These are phyloP conservation scores for Phytopythium sindhum DNA, from an alignment of 352 stramenopile species.

Conservation along the genomic window DNA sequence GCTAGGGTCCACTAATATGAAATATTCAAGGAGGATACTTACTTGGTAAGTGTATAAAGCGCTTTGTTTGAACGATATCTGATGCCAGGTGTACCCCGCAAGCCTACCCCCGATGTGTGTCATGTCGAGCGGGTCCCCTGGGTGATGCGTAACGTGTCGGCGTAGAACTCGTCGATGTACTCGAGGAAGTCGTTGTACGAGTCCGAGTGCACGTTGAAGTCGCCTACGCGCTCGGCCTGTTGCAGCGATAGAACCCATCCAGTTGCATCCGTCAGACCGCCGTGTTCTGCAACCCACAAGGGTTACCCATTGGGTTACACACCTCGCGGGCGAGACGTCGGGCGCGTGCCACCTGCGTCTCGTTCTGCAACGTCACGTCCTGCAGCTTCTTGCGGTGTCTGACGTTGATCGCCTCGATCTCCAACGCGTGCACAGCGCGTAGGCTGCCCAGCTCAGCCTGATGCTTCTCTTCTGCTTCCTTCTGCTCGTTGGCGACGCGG, in stretches of 20 bases:
- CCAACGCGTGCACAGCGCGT: constrained; percentile 39
- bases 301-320: not conserved
- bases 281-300: not conserved
- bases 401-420: constrained; percentile 41
- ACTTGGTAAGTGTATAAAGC: not conserved
- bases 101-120: not conserved
- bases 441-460: constrained; percentile 43
- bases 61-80: not conserved
- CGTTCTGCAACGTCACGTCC: constrained; percentile 40
- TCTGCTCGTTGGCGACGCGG: constrained; percentile 20
- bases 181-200: constrained; percentile 49
- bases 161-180: constrained; percentile 71
- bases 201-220: constrained; percentile 36
- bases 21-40: too few species aligned
- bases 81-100: too few species aligned
- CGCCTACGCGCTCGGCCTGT: constrained; percentile 6
- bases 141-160: constrained; percentile 38
- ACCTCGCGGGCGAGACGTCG: constrained; percentile 13
- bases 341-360: constrained; percentile 30
- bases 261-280: not conserved
- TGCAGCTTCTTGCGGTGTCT: constrained; percentile 54
- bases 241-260: not conserved
- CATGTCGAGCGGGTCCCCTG: not conserved
- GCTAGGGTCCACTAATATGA: not conserved
- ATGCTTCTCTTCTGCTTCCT: constrained; percentile 35